phyloP scores from a whole-genome alignment of 306 rosid genomes.

The Vigna radiata region DNA sequence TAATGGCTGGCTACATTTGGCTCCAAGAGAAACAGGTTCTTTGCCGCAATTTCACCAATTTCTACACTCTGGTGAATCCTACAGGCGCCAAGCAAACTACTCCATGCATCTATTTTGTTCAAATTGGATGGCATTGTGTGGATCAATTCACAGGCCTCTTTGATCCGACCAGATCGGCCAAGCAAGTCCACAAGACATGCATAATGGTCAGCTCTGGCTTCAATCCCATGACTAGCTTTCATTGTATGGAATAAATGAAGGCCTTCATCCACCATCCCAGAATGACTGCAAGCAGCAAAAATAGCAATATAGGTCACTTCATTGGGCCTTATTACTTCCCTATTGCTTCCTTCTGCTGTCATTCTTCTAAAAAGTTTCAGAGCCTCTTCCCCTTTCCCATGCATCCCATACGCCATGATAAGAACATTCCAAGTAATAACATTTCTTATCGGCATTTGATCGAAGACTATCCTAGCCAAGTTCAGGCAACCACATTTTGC shows the following conservation, averaged over 20 bases:
- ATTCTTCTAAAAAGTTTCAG: conserved; percentile 64
- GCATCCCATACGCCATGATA: conserved; percentile 92
- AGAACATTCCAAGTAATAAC: conserved; percentile 87
- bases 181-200: conserved; percentile 92
- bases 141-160: conserved; percentile 68
- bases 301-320: conserved; percentile 70
- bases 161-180: conserved; percentile 80
- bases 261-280: conserved; percentile 71
- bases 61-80: conserved; percentile 69
- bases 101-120: conserved; percentile 78
- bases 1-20: conserved; percentile 89
- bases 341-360: conserved; percentile 51
- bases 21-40: conserved; percentile 68
- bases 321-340: conserved; percentile 56
- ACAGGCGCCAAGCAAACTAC: conserved; percentile 90
- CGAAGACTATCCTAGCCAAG: conserved; percentile 62
- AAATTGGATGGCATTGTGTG: conserved; percentile 66
- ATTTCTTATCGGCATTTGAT: conserved; percentile 73
- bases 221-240: conserved; percentile 65
- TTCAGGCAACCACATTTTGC: conserved; percentile 87
- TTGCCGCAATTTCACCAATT: conserved; percentile 76
- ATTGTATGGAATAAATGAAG: conserved; percentile 65
- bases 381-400: conserved; percentile 79
- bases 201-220: conserved; percentile 77
- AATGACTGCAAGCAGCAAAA: conserved; percentile 77